phyloP scores from a whole-genome alignment of 2,329 filamentous ascomycete species.

The Tolypocladium amazonense region DNA sequence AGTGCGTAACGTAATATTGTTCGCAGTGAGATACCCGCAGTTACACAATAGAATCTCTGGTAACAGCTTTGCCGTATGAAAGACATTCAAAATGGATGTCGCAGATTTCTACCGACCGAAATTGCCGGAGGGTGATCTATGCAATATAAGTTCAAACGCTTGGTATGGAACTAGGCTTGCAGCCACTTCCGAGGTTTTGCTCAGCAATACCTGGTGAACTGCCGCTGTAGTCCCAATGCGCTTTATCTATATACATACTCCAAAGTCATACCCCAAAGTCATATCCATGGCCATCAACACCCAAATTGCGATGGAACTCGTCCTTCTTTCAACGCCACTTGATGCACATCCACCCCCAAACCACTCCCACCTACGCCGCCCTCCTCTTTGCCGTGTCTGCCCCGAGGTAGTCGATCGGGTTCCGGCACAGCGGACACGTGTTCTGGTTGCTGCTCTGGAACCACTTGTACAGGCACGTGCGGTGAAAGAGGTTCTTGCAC shows the following conservation, averaged over 20 bases:
- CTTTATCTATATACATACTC: neutral
- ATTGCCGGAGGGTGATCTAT: neutral
- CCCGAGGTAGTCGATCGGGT: conserved; percentile 59
- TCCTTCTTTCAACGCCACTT: neutral
- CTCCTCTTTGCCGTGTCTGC: conserved; percentile 28
- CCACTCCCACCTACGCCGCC: conserved; percentile 6
- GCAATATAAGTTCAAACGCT: neutral
- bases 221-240: neutral
- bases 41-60: neutral
- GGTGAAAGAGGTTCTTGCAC: conserved; percentile 91
- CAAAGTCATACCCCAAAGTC: neutral
- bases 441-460: conserved; percentile 89
- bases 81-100: neutral
- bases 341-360: neutral
- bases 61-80: neutral
- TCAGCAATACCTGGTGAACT: neutral
- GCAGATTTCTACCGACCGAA: neutral
- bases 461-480: conserved; percentile 88
- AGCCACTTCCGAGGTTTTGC: neutral
- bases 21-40: no score
- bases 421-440: conserved; percentile 86
- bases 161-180: neutral
- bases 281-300: neutral
- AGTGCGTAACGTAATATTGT: neutral
- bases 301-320: neutral